phyloP scores from a whole-genome alignment of 2,329 filamentous ascomycete species.

The Alternaria arbusti region DNA sequence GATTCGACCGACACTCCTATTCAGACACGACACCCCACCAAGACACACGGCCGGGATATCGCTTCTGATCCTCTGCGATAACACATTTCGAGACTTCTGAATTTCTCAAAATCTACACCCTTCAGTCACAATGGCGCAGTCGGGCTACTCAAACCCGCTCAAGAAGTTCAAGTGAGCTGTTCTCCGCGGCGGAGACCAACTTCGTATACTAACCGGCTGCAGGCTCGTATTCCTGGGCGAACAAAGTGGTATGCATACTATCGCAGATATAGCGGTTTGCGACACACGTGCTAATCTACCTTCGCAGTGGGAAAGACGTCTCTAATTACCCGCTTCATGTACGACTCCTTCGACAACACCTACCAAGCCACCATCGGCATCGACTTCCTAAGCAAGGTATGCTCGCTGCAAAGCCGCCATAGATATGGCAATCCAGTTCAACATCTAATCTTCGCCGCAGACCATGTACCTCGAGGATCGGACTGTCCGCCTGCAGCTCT shows the following conservation, averaged over 20 bases:
- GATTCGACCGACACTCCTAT: conserved; percentile 32
- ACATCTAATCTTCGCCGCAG: conserved; percentile 52
- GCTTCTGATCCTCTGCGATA: conserved; percentile 1
- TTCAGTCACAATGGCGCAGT: conserved; percentile 74
- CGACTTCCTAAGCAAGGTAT: conserved; percentile 96
- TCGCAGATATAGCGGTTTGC: not conserved
- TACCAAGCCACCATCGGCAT: conserved; percentile 99
- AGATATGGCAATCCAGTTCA: not conserved
- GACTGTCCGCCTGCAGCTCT: conserved; percentile 94
- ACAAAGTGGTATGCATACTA: conserved; percentile 81
- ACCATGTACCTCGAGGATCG: conserved; percentile 99
- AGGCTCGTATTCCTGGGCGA: conserved; percentile 97
- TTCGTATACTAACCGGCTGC: conserved; percentile 33
- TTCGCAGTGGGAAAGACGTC: conserved; percentile 93
- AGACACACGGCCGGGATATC: conserved; percentile 5
- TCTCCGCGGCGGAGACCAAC: conserved; percentile 11
- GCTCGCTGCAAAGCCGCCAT: not conserved
- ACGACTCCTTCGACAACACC: conserved; percentile 99
- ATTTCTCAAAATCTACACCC: not conserved
- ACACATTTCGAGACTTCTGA: not conserved
- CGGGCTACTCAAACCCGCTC: conserved; percentile 92
- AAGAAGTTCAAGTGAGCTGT: conserved; percentile 95
- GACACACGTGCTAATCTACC: conserved; percentile 21
- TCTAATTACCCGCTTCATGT: conserved; percentile 99
- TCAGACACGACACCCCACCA: conserved; percentile 21